These are phyloP conservation scores for Sphagnum tenellum DNA, from an alignment of 225 moss, liverwort and hornwort species.

Conservation along the genomic window DNA sequence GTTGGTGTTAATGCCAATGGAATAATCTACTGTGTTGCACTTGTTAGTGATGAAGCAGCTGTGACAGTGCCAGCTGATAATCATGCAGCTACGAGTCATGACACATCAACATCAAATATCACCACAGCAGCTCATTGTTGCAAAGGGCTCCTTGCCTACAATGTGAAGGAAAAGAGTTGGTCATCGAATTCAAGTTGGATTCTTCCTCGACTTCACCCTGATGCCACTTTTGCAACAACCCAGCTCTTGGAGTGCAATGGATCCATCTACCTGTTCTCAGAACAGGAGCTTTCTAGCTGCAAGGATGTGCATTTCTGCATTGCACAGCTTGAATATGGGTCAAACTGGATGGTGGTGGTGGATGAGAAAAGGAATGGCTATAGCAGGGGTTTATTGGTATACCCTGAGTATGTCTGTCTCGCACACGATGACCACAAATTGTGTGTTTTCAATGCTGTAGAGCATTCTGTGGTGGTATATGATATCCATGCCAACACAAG, in stretches of 20 bases:
- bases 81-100: too few species aligned
- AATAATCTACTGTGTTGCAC: constrained; percentile 3
- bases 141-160: neutral
- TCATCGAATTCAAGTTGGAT: constrained; percentile 5
- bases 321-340: constrained; percentile 3
- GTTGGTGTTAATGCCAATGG: neutral
- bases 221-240: neutral
- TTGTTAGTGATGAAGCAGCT: neutral
- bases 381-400: neutral
- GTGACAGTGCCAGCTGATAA: neutral
- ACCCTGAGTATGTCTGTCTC: constrained; percentile 12
- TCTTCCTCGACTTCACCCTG: constrained; percentile 4
- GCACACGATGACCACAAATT: neutral
- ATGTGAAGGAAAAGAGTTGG: constrained; percentile 7
- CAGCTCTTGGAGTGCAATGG: constrained; percentile 3
- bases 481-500: neutral
- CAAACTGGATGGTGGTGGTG: neutral
- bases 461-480: constrained; percentile 5
- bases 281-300: neutral
- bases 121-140: too few species aligned
- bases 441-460: constrained; percentile 9
- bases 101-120: too few species aligned
- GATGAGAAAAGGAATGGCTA: constrained; percentile 1
- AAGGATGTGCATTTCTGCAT: constrained; percentile 4
- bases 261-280: constrained; percentile 12